phyloP scores from a whole-genome alignment of 2,329 filamentous ascomycete species.

The Fusarium sp. region DNA sequence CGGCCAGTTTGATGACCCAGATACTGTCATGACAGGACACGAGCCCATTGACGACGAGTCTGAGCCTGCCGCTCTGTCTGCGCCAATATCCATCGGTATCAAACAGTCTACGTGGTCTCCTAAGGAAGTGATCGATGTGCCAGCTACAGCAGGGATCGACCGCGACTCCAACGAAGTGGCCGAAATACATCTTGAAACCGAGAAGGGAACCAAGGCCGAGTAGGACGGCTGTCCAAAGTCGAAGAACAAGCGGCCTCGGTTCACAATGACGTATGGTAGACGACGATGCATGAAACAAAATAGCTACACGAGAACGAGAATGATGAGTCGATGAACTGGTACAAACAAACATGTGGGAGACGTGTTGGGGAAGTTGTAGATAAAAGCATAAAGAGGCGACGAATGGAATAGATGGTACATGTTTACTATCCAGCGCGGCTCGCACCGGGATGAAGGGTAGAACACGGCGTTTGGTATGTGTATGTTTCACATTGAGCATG shows the following conservation, averaged over 20 bases:
- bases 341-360: constrained; percentile 22
- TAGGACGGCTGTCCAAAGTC: constrained; percentile 34
- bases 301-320: constrained; percentile 32
- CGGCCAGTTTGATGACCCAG: constrained; percentile 45
- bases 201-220: constrained; percentile 46
- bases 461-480: constrained; percentile 33
- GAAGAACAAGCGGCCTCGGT: constrained; percentile 24
- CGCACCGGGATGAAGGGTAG: constrained; percentile 22
- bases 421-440: constrained; percentile 13
- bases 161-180: constrained; percentile 60
- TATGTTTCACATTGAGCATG: constrained; percentile 35
- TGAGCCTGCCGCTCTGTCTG: constrained; percentile 28
- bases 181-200: constrained; percentile 63
- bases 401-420: constrained; percentile 38
- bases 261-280: constrained; percentile 26
- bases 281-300: constrained; percentile 35
- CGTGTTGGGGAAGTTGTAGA: constrained; percentile 37
- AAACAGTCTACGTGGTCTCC: constrained; percentile 53
- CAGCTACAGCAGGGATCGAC: constrained; percentile 53
- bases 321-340: constrained; percentile 13
- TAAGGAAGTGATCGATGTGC: constrained; percentile 57
- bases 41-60: constrained; percentile 27
- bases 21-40: constrained; percentile 50
- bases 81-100: constrained; percentile 46
- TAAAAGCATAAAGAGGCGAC: constrained; percentile 37